Conservation (phyloP, 1,284 basidiomycete genomes). For the Vanrija sp. region DNA sequence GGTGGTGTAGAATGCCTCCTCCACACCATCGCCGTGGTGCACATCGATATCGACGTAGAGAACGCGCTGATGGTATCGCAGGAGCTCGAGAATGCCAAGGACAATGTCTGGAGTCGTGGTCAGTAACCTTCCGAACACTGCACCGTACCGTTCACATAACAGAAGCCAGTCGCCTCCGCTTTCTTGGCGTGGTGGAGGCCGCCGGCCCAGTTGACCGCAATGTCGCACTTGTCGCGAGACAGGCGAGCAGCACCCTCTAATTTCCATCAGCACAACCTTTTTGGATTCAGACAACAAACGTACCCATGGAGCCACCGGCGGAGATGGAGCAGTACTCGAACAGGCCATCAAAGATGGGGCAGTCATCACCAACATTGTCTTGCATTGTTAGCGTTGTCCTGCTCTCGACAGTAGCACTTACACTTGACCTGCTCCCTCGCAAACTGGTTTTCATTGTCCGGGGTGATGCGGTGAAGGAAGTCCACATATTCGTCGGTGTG, state of each 20-base stretch:
- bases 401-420: slow-evolving; percentile 46
- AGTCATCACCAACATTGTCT: slow-evolving; percentile 92
- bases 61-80: slow-evolving; percentile 89
- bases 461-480: slow-evolving; percentile 77
- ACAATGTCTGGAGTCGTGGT: slow-evolving; percentile 70
- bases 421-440: slow-evolving; percentile 96
- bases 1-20: slow-evolving; percentile 98
- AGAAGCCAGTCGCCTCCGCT: slow-evolving; percentile 96
- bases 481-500: slow-evolving; percentile 93
- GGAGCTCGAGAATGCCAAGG: slow-evolving; percentile 88
- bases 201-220: slow-evolving; percentile 98
- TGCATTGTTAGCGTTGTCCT: slow-evolving; percentile 2
- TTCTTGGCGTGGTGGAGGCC: slow-evolving; percentile 98
- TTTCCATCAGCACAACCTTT: background rate
- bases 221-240: slow-evolving; percentile 96
- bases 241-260: slow-evolving; percentile 79
- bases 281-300: slow-evolving; percentile 25
- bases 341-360: slow-evolving; percentile 95
- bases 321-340: slow-evolving; percentile 99
- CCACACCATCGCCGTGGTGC: slow-evolving; percentile 98
- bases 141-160: slow-evolving; percentile 90
- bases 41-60: slow-evolving; percentile 99
- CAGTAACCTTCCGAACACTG: background rate
- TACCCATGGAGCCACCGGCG: slow-evolving; percentile 97
- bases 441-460: slow-evolving; percentile 79